Percentiles rank a stretch among this genome's conserved stretches.
These are phyloP conservation scores for Dimargaris cristalligena DNA, from an alignment of 192 early-diverging fungal species.

Conservation along the genomic window DNA sequence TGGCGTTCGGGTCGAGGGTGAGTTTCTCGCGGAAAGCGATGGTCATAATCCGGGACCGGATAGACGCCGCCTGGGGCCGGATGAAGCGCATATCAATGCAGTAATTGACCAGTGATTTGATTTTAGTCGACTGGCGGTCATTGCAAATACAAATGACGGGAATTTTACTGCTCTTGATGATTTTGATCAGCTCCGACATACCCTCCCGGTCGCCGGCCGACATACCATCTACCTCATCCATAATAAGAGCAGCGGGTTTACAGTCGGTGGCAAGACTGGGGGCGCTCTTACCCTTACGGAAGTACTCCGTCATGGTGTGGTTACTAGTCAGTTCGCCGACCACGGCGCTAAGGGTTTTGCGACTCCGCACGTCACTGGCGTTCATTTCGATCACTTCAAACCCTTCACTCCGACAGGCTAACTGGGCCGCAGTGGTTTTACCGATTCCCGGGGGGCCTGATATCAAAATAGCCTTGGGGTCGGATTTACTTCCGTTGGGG, in stretches of 20 bases:
- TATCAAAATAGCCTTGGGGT: constrained; percentile 49
- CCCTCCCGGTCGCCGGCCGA: constrained; percentile 93
- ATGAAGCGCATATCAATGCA: constrained; percentile 71
- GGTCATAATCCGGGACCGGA: constrained; percentile 52
- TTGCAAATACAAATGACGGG: constrained; percentile 99
- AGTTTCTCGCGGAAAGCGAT: constrained; percentile 71
- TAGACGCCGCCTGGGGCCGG: constrained; percentile 50
- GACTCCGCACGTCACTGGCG: constrained; percentile 88
- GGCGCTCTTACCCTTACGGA: constrained; percentile 2
- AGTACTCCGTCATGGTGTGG: constrained; percentile 41
- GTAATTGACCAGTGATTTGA: constrained; percentile 64
- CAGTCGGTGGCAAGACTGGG: constrained; percentile 6
- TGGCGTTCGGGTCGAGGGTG: constrained; percentile 52
- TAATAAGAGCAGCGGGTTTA: constrained; percentile 65
- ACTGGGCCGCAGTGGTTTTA: constrained; percentile 88
- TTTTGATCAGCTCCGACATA: constrained; percentile 58
- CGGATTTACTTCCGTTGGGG: constrained; percentile 25
- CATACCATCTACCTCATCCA: constrained; percentile 99
- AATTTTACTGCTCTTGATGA: constrained; percentile 77
- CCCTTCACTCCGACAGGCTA: constrained; percentile 64
- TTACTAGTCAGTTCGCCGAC: constrained; percentile 37
- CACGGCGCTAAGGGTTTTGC: constrained; percentile 53
- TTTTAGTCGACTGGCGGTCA: constrained; percentile 71
- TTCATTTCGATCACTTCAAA: constrained; percentile 88
- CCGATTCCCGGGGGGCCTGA: constrained; percentile 96